A percentile compares a stretch with the other conserved stretches of the same genome.
These are phyloP conservation scores for Fusarium chlamydosporum DNA, from an alignment of 2,329 filamentous ascomycete species.

Conservation along the genomic window DNA sequence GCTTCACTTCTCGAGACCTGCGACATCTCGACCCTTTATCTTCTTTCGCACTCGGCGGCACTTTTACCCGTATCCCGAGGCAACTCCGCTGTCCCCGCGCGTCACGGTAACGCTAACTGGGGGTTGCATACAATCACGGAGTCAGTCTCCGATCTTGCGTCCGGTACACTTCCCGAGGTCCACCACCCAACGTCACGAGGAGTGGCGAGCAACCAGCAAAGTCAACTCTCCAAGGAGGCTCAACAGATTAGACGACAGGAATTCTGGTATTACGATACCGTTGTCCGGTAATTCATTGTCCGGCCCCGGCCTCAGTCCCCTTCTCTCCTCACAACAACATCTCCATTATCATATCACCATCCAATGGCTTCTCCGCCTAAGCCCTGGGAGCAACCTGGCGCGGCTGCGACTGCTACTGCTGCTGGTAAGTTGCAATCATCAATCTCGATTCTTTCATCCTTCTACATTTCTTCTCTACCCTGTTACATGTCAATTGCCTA, in stretches of 20 bases:
- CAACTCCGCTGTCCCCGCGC: constrained; percentile 45
- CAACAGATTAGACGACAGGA: constrained; percentile 17
- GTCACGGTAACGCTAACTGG: constrained; percentile 42
- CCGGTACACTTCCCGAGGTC: constrained; percentile 43
- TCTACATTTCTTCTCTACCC: constrained; percentile 9
- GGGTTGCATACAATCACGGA: constrained; percentile 44
- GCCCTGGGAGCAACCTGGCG: constrained; percentile 91
- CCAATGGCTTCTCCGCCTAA: constrained; percentile 87
- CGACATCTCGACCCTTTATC: not conserved
- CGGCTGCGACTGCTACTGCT: constrained; percentile 63
- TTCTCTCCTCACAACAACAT: constrained; percentile 22
- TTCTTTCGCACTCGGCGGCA: constrained; percentile 12
- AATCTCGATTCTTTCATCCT: constrained; percentile 4
- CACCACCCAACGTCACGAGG: constrained; percentile 43
- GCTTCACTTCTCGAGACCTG: not conserved
- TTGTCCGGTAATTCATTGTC: constrained; percentile 23
- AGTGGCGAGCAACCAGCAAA: constrained; percentile 22
- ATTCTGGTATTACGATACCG: constrained; percentile 30
- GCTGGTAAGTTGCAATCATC: constrained; percentile 61
- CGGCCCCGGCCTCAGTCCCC: constrained; percentile 15
- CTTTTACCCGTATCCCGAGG: constrained; percentile 38
- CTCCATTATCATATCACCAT: constrained; percentile 50
- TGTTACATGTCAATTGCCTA: constrained; percentile 6
- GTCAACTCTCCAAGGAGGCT: constrained; percentile 23
- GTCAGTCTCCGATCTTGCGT: constrained; percentile 45